These are phyloP conservation scores for Vigna radiata DNA, from an alignment of 306 rosid species.

Conservation along the genomic window DNA sequence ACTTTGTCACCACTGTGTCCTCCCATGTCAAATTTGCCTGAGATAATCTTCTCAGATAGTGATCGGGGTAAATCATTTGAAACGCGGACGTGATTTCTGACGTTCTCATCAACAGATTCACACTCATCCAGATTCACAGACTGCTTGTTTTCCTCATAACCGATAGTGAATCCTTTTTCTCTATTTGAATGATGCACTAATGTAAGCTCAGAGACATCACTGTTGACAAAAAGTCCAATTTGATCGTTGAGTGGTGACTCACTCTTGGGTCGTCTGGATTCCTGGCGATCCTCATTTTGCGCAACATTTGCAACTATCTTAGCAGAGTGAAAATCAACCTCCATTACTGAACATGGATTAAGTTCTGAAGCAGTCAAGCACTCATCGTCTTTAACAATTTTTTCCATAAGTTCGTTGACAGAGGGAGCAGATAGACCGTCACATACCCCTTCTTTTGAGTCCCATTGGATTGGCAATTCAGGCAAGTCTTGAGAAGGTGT, in stretches of 20 bases:
- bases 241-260: constrained; percentile 40
- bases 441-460: constrained; percentile 27
- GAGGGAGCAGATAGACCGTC: constrained; percentile 41
- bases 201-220: constrained; percentile 10
- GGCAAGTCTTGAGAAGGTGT: constrained; percentile 33
- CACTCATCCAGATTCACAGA: constrained; percentile 29
- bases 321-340: constrained; percentile 12
- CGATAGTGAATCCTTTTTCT: constrained; percentile 19
- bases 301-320: constrained; percentile 42
- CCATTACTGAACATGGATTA: not conserved
- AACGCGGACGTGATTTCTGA: constrained; percentile 40
- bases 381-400: constrained; percentile 23
- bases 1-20: constrained; percentile 41
- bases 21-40: constrained; percentile 30
- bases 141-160: constrained; percentile 34
- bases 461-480: constrained; percentile 38
- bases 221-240: not conserved
- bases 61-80: constrained; percentile 49
- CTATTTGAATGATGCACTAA: constrained; percentile 32
- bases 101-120: constrained; percentile 21
- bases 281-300: constrained; percentile 17
- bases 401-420: constrained; percentile 41
- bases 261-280: not conserved
- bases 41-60: constrained; percentile 50
- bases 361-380: constrained; percentile 17